Conservation (phyloP, 2,329 filamentous ascomycete species). For the Apiospora aurea region DNA sequence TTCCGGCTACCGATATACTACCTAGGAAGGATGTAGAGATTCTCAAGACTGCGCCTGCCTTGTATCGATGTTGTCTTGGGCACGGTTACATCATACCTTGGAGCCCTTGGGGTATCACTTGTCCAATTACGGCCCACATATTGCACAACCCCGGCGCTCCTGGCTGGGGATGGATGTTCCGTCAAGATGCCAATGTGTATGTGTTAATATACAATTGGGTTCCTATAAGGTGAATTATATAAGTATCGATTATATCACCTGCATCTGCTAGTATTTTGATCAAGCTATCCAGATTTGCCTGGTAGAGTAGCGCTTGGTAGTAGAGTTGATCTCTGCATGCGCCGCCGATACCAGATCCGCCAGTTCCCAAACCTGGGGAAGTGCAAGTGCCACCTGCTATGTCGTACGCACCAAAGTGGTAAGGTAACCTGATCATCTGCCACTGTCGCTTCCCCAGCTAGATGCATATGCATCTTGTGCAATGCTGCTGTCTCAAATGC, state of each 20-base stretch:
- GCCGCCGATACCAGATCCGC: not conserved
- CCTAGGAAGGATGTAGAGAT: not conserved
- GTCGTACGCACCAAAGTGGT: not conserved
- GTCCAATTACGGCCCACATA: conserved; percentile 11
- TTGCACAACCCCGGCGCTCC: conserved; percentile 1
- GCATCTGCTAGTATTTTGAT: not conserved
- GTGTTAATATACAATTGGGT: not conserved
- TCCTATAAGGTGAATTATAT: not conserved
- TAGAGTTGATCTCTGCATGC: not conserved
- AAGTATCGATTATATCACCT: not conserved
- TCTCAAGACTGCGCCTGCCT: not conserved
- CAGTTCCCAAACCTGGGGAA: conserved; percentile 10
- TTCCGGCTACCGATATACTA: not conserved
- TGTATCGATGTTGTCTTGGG: not conserved
- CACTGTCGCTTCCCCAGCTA: not conserved
- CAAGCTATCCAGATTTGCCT: not conserved
- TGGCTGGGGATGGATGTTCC: not conserved
- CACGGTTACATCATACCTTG: conserved; percentile 12
- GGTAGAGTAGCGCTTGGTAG: not conserved
- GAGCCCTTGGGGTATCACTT: not conserved
- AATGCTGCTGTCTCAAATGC: not conserved
- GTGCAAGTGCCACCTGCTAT: conserved; percentile 1
- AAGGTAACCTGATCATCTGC: not conserved
- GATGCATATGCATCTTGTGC: not conserved
- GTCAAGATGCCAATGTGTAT: not conserved